A percentile compares a stretch with the other conserved stretches of the same genome.
phyloP scores from a whole-genome alignment of 768 basidiomycete species.

The Rhodotorula kratochvilovae region DNA sequence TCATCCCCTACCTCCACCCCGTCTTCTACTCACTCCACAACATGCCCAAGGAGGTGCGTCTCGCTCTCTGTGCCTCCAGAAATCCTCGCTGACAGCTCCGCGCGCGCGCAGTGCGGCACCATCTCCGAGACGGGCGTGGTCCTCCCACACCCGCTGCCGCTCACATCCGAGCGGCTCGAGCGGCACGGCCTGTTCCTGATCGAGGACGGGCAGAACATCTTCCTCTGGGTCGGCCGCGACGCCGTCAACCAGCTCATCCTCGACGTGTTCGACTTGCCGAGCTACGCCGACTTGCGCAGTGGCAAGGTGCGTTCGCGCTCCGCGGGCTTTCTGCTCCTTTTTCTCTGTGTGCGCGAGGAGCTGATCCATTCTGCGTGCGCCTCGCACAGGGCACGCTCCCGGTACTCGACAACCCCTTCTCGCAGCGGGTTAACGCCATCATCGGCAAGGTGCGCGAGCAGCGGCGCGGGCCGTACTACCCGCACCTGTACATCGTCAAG shows the following conservation, averaged over 20 bases:
- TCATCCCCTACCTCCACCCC: slow-evolving; percentile 92
- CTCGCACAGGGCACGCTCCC: slow-evolving; percentile 72
- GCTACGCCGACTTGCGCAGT: slow-evolving; percentile 79
- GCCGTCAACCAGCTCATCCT: slow-evolving; percentile 90
- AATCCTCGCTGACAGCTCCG: background rate
- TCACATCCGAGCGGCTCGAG: slow-evolving; percentile 91
- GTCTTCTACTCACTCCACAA: slow-evolving; percentile 92
- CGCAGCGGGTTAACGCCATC: slow-evolving; percentile 88
- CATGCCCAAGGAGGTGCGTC: slow-evolving; percentile 80
- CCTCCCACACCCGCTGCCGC: slow-evolving; percentile 78
- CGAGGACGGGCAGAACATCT: slow-evolving; percentile 95
- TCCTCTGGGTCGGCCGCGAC: slow-evolving; percentile 97
- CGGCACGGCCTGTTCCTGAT: slow-evolving; percentile 93
- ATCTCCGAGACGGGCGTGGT: slow-evolving; percentile 83
- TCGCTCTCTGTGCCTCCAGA: background rate
- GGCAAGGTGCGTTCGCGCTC: slow-evolving; percentile 66
- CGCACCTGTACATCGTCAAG: slow-evolving; percentile 92
- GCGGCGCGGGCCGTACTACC: slow-evolving; percentile 85
- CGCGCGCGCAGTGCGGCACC: slow-evolving; percentile 67
- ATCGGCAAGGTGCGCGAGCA: slow-evolving; percentile 91
- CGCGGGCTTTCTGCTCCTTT: background rate
- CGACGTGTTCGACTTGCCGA: slow-evolving; percentile 89
- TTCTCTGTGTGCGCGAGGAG: background rate
- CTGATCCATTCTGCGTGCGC: background rate
- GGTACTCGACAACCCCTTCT: slow-evolving; percentile 84